These are phyloP conservation scores for Trichoderma sp. DNA, from an alignment of 2,329 filamentous ascomycete species.

Conservation along the genomic window DNA sequence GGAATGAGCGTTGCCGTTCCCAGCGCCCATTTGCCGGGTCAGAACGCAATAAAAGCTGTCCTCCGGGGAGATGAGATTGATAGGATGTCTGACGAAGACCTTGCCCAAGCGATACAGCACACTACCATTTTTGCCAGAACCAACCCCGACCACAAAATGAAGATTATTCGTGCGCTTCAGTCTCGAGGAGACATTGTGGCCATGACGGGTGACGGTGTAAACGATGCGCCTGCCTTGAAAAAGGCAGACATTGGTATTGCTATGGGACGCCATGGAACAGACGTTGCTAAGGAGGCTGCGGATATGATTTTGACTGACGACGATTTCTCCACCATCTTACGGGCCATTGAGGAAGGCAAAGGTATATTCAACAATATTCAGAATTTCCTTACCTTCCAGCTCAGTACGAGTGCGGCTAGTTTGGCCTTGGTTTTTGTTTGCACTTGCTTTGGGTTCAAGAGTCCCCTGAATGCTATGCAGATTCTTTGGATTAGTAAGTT, in stretches of 20 bases:
- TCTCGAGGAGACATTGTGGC: constrained; percentile 93
- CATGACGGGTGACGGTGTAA: constrained; percentile 98
- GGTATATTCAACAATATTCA: constrained; percentile 99
- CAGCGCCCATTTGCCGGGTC: constrained; percentile 54
- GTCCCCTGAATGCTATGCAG: constrained; percentile 97
- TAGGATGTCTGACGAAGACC: constrained; percentile 80
- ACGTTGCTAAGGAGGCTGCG: constrained; percentile 95
- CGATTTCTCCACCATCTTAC: constrained; percentile 88
- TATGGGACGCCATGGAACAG: constrained; percentile 93
- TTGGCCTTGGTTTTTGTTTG: constrained; percentile 89
- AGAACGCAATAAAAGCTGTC: constrained; percentile 68
- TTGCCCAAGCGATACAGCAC: constrained; percentile 80
- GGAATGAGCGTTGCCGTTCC: constrained; percentile 77
- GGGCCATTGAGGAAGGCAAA: constrained; percentile 97
- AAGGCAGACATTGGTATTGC: constrained; percentile 97
- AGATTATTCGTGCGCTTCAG: constrained; percentile 90
- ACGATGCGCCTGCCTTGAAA: constrained; percentile 94
- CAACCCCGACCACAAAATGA: constrained; percentile 96
- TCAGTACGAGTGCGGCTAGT: constrained; percentile 94
- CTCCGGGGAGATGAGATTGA: constrained; percentile 92
- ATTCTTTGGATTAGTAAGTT: constrained; percentile 98
- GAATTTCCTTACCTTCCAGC: constrained; percentile 97
- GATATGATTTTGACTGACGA: constrained; percentile 92
- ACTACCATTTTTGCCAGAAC: constrained; percentile 96
- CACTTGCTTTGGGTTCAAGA: constrained; percentile 89